These are phyloP conservation scores for Gossypium raimondii DNA, from an alignment of 345 rosid genomes.

Conservation along the genomic window DNA sequence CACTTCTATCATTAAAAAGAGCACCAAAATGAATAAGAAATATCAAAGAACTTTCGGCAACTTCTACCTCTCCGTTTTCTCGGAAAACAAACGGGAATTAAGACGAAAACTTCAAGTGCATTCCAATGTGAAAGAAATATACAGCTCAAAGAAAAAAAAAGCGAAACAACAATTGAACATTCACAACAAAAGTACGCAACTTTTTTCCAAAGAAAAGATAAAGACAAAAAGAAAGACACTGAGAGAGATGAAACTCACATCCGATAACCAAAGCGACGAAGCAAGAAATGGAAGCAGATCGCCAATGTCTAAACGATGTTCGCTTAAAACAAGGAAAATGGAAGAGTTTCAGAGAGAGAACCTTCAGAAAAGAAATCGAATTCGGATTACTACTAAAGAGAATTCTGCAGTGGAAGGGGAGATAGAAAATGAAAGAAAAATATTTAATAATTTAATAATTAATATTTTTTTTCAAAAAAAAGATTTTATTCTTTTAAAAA, in stretches of 20 bases:
- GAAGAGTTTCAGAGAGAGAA: constrained; percentile 22
- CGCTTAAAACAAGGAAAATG: constrained; percentile 19
- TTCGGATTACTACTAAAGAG: constrained; percentile 42
- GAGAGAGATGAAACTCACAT: constrained; percentile 29
- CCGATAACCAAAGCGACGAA: constrained; percentile 22
- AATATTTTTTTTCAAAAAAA: neutral
- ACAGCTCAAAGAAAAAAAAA: neutral
- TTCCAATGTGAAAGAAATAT: constrained; percentile 6
- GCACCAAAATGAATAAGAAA: neutral
- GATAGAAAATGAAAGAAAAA: constrained; percentile 37
- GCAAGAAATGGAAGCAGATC: constrained; percentile 14
- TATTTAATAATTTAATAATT: constrained; percentile 12
- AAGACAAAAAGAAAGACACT: no score
- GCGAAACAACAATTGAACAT: neutral
- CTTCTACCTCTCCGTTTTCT: neutral
- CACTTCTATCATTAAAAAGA: neutral
- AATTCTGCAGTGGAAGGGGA: constrained; percentile 44
- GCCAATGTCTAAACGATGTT: constrained; percentile 28
- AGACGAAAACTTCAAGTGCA: neutral
- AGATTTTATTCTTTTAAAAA: neutral
- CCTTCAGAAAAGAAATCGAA: neutral
- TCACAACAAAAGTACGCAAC: neutral
- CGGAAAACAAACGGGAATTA: neutral
- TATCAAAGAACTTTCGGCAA: neutral
- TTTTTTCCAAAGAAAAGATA: neutral